Evolutionary conservation across 164 flowering plant genomes (phyloP).

Genomic region (Sedum album): DNA sequence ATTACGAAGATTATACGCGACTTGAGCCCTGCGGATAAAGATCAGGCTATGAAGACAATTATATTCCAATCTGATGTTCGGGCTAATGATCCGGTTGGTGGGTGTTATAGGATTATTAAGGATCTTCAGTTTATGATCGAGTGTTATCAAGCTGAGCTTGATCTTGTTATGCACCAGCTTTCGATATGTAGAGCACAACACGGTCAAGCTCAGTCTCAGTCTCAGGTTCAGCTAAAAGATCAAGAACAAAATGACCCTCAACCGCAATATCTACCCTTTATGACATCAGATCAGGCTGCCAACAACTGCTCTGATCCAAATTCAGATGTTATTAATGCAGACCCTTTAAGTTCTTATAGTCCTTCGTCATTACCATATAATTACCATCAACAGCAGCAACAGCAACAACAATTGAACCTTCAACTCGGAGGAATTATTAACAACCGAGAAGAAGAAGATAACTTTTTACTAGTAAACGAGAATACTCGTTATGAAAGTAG

Average conservation of each 20-base stretch:
- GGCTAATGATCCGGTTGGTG: too few species aligned
- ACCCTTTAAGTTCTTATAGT: not conserved
- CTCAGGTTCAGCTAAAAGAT: too few species aligned
- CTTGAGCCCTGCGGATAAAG: constrained; percentile 24
- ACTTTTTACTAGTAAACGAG: not conserved
- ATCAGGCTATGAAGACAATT: too few species aligned
- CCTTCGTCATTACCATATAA: not conserved
- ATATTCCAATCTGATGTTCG: too few species aligned
- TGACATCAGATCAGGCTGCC: constrained; percentile 5
- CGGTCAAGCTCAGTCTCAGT: constrained; percentile 21
- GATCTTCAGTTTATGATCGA: too few species aligned
- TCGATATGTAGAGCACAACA: too few species aligned
- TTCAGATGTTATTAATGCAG: not conserved
- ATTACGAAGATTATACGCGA: too few species aligned
- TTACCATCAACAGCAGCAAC: not conserved
- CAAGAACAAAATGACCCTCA: not conserved
- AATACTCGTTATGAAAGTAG: not conserved
- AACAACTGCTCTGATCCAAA: not conserved
- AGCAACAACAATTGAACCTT: not conserved
- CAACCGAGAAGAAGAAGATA: not conserved
- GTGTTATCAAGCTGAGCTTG: too few species aligned
- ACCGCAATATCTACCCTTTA: constrained; percentile 1
- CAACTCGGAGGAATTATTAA: not conserved
- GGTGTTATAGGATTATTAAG: too few species aligned
- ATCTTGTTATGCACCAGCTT: too few species aligned